These are phyloP conservation scores for Globisporangium solare DNA, from an alignment of 352 stramenopile genomes.

Conservation along the genomic window DNA sequence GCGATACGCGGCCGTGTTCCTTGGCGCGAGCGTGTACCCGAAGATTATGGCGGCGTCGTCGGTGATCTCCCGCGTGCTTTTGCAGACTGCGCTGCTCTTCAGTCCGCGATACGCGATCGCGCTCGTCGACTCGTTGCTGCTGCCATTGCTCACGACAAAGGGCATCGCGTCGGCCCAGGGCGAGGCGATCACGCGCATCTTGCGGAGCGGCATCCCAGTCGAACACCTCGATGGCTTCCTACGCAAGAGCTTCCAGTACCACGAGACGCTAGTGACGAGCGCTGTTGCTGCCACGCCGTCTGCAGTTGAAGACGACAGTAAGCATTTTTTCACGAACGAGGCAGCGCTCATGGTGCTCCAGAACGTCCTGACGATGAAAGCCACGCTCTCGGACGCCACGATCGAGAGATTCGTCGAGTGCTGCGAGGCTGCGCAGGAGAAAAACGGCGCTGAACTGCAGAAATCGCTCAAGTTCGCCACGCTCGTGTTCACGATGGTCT, in stretches of 20 bases:
- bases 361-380: conserved; percentile 63
- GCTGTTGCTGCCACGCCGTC: neutral
- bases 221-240: conserved; percentile 55
- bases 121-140: conserved; percentile 48
- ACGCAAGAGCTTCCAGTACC: conserved; percentile 18
- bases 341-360: conserved; percentile 66
- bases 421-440: conserved; percentile 38
- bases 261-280: conserved; percentile 8
- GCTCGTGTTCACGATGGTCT: conserved; percentile 59
- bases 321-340: conserved; percentile 56
- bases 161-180: conserved; percentile 44
- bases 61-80: conserved; percentile 68
- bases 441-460: conserved; percentile 21
- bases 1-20: conserved; percentile 54
- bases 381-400: conserved; percentile 33
- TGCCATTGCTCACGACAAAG: conserved; percentile 38
- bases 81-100: conserved; percentile 57
- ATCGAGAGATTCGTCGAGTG: conserved; percentile 44
- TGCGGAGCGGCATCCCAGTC: conserved; percentile 38
- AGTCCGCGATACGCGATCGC: conserved; percentile 34
- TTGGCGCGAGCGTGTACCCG: conserved; percentile 49
- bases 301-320: neutral
- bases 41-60: conserved; percentile 51
- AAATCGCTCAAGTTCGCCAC: conserved; percentile 59
- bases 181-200: conserved; percentile 64